Evolutionary conservation across 73 alveolate species (phyloP).

Genomic region (Symbiodinium natans): DNA sequence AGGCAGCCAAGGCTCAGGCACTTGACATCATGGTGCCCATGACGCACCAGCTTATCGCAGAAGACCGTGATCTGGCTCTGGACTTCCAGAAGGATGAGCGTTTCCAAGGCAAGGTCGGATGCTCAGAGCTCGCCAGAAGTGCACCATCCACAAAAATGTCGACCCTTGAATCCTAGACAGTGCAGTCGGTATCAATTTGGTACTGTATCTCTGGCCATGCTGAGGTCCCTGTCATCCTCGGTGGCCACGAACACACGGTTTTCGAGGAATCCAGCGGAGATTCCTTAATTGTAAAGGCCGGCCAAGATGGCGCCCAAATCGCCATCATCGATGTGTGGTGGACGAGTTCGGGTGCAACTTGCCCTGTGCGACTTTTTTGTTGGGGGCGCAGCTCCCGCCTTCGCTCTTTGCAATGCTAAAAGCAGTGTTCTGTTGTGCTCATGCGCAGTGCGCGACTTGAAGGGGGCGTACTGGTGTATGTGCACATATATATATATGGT

Average conservation of each 20-base stretch:
- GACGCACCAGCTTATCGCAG: conserved; percentile 66
- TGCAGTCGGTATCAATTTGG: background rate
- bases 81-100: background rate
- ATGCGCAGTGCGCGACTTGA: too few species aligned
- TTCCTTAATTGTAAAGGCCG: conserved; percentile 54
- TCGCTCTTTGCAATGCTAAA: background rate
- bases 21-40: conserved; percentile 66
- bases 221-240: conserved; percentile 46
- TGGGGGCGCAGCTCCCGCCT: background rate
- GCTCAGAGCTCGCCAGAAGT: background rate
- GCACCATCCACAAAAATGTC: too few species aligned
- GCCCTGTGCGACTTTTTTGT: background rate
- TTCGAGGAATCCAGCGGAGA: conserved; percentile 52
- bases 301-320: background rate
- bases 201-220: background rate
- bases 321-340: background rate
- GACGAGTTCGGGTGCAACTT: background rate
- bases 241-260: conserved; percentile 67
- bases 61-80: conserved; percentile 40
- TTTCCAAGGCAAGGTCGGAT: background rate
- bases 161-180: too few species aligned
- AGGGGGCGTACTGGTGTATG: too few species aligned
- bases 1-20: background rate
- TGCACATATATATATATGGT: too few species aligned
- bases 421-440: too few species aligned